Percentiles rank a stretch among this genome's conserved stretches.
Conservation (phyloP, 371 early-diverging fungal species). For the Syncephalis plumigaleata region DNA sequence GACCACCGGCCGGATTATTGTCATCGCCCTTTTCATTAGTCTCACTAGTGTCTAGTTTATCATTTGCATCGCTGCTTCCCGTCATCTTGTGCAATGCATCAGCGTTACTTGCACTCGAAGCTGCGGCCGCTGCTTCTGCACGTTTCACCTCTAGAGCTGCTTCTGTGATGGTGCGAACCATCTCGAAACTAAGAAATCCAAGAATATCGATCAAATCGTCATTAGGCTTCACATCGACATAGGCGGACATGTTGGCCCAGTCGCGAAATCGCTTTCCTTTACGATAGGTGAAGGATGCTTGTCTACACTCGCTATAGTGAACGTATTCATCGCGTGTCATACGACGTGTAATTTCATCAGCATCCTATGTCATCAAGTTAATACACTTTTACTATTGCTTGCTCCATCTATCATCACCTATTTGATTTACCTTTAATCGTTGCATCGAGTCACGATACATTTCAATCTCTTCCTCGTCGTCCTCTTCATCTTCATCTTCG, state of each 20-base stretch:
- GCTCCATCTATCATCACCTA: too few relatives aligned
- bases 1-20: slow-evolving; percentile 13
- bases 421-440: slow-evolving; percentile 35
- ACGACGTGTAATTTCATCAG: slow-evolving; percentile 80
- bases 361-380: slow-evolving; percentile 20
- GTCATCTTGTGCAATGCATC: not conserved
- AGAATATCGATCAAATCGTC: slow-evolving; percentile 93
- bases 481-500: slow-evolving; percentile 60
- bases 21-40: slow-evolving; percentile 5
- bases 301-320: slow-evolving; percentile 94
- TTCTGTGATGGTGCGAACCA: slow-evolving; percentile 85
- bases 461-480: slow-evolving; percentile 68
- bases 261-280: slow-evolving; percentile 89
- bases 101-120: not conserved
- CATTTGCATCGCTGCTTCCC: slow-evolving; percentile 3
- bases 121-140: slow-evolving; percentile 16
- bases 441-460: slow-evolving; percentile 76
- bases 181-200: slow-evolving; percentile 92
- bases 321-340: slow-evolving; percentile 98
- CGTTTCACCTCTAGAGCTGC: slow-evolving; percentile 65
- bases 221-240: slow-evolving; percentile 74
- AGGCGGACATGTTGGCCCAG: slow-evolving; percentile 81
- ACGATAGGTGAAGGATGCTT: slow-evolving; percentile 93
- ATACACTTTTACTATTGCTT: not conserved
- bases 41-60: slow-evolving; percentile 2